A percentile compares a stretch with the other conserved stretches of the same genome.
phyloP scores from a whole-genome alignment of 371 early-diverging fungal species.

The Mucor lusitanicus region DNA sequence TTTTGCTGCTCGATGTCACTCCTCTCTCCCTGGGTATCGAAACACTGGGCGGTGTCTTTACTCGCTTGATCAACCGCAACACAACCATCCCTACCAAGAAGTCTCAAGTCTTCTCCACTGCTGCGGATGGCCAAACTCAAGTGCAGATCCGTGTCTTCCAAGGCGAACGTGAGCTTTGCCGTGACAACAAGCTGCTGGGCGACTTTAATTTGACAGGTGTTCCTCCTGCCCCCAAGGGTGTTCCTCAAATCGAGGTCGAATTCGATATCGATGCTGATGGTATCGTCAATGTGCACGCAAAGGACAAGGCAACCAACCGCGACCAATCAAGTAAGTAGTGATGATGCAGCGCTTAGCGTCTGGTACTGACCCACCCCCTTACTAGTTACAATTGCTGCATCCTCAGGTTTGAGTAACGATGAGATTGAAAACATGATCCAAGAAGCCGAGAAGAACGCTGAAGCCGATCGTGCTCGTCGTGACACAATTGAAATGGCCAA shows the following conservation, averaged over 20 bases:
- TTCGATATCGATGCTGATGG: conserved; percentile 98
- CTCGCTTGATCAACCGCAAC: conserved; percentile 93
- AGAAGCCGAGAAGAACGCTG: conserved; percentile 84
- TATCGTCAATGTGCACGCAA: conserved; percentile 94
- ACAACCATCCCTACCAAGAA: conserved; percentile 98
- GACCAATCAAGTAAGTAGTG: conserved; percentile 72
- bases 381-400: conserved; percentile 85
- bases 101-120: conserved; percentile 95
- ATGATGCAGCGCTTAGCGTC: neutral
- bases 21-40: conserved; percentile 97
- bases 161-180: conserved; percentile 93
- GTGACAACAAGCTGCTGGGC: conserved; percentile 95
- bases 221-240: conserved; percentile 84
- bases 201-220: conserved; percentile 87
- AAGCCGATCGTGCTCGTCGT: conserved; percentile 83
- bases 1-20: conserved; percentile 94
- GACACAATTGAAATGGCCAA: conserved; percentile 88
- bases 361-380: neutral
- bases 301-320: conserved; percentile 89
- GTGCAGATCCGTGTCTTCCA: conserved; percentile 97
- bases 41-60: conserved; percentile 94
- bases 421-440: conserved; percentile 92
- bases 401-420: conserved; percentile 85
- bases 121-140: conserved; percentile 95
- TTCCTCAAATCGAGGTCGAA: conserved; percentile 84